Evolutionary conservation across 192 early-diverging fungal species (phyloP), one percentile per base, ranked within the genome.

Genomic region (Lunasporangiospora selenospora): DNA sequence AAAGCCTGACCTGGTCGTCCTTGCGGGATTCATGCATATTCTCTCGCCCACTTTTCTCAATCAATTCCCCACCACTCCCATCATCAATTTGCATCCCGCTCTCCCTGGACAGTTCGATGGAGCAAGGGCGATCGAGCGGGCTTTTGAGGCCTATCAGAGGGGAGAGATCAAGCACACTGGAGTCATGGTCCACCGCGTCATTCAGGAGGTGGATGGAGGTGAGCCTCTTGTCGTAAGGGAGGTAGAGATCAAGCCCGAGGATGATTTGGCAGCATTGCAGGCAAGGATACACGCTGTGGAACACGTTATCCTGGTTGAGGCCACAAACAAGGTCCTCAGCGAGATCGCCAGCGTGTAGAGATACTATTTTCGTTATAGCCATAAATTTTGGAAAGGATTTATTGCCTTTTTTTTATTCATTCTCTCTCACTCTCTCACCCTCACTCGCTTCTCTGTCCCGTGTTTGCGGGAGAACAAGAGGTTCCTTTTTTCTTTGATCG

Each of bases 21-120:
- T 99, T 26, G 98, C 96, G 7, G 98, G 98, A 33, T 99, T 88
- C 84, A 99, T 99, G 98, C 98, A 97, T 75, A 99, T 99, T 59
- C 83, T 99, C 31, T 93, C 92, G 12, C 80, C 93, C 6, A 81
- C 84, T 24, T 99, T 98, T 61, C 66, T 99, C 44, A 76, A 85
- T 31, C 43, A 75, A 56, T 95, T 98, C 66, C 78, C 84, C 16
- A 62, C 77, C 3, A 66, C 80, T 18, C 83, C 82, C 39, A 81
- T 99, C 52, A 93, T 99, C 75, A 99, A 99, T 80, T 79, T 99
- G 55, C 98, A 99, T 54, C 98, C 97, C 21, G 96, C 98, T 2
- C 79, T 99, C 26, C 98, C 98, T 8, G 95, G 95, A 38, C 85
- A 92, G 73, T 94, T 99, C 75, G 95, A 98, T 61, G 98, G 98